phyloP scores from a whole-genome alignment of 108 stramenopile genomes.

The Mediolabrus comicus region DNA sequence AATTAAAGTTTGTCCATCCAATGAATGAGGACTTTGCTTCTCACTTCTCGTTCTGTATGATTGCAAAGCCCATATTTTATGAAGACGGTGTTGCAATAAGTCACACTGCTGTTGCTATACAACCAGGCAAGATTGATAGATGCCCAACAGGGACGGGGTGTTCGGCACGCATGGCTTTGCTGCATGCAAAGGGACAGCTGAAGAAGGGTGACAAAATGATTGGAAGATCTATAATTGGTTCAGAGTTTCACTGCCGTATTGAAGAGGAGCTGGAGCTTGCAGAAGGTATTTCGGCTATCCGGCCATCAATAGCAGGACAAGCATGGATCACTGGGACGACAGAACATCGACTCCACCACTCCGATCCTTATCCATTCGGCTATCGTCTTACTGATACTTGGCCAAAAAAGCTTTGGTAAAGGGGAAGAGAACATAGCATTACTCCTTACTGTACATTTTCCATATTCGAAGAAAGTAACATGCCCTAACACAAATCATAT shows the following conservation, averaged over 20 bases:
- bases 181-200: conserved; percentile 4
- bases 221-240: conserved; percentile 13
- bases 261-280: background rate
- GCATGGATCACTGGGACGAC: conserved; percentile 18
- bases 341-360: conserved; percentile 1
- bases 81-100: background rate
- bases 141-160: conserved; percentile 20
- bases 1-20: background rate
- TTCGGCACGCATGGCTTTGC: conserved; percentile 12
- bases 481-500: conserved; percentile 83
- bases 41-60: conserved; percentile 8
- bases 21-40: background rate
- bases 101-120: conserved; percentile 17
- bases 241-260: conserved; percentile 5
- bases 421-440: background rate
- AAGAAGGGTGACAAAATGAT: conserved; percentile 9
- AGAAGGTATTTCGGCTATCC: background rate
- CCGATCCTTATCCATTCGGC: conserved; percentile 16
- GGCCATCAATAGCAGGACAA: conserved; percentile 8
- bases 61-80: conserved; percentile 11
- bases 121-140: conserved; percentile 16
- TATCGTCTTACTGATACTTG: conserved; percentile 22
- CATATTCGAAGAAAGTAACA: conserved; percentile 79
- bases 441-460: conserved; percentile 37
- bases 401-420: background rate